Evolutionary conservation across 2,329 filamentous ascomycete species (phyloP).

Genomic region (Lachnellula hyalina): DNA sequence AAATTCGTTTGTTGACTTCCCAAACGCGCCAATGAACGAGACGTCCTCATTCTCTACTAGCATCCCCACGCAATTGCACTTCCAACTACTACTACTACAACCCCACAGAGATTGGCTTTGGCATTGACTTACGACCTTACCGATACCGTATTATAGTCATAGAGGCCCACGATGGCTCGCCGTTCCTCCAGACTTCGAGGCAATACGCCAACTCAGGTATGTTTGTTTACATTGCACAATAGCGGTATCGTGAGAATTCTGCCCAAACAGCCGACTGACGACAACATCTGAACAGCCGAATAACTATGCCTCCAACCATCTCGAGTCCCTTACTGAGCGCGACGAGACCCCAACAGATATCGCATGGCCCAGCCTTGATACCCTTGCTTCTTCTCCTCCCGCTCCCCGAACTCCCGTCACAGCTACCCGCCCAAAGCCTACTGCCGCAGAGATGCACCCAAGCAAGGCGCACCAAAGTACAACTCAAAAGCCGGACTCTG

Average conservation of each 20-base stretch:
- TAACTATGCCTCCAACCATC: constrained; percentile 16
- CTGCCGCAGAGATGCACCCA: constrained; percentile 84
- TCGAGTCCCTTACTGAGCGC: constrained; percentile 28
- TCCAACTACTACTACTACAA: not conserved
- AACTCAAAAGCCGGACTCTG: constrained; percentile 71
- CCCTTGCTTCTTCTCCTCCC: constrained; percentile 22
- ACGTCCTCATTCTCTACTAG: not conserved
- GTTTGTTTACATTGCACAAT: not conserved
- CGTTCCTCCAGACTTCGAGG: constrained; percentile 30
- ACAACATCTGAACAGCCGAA: constrained; percentile 6
- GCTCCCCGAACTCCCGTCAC: constrained; percentile 53
- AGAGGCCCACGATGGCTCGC: constrained; percentile 11
- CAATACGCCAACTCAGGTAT: constrained; percentile 29
- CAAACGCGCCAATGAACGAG: constrained; percentile 65
- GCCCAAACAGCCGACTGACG: not conserved
- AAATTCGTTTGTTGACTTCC: constrained; percentile 63
- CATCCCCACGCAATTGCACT: too few species aligned
- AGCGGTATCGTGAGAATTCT: not conserved
- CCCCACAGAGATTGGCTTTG: not conserved
- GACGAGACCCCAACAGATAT: constrained; percentile 24
- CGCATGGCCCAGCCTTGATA: constrained; percentile 18
- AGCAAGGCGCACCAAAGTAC: constrained; percentile 72
- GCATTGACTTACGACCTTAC: not conserved
- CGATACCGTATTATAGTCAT: not conserved
- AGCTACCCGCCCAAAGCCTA: constrained; percentile 61